Base-by-base conservation (phyloP, 345 rosid species). In the Ceriops zippeliana region DNA sequence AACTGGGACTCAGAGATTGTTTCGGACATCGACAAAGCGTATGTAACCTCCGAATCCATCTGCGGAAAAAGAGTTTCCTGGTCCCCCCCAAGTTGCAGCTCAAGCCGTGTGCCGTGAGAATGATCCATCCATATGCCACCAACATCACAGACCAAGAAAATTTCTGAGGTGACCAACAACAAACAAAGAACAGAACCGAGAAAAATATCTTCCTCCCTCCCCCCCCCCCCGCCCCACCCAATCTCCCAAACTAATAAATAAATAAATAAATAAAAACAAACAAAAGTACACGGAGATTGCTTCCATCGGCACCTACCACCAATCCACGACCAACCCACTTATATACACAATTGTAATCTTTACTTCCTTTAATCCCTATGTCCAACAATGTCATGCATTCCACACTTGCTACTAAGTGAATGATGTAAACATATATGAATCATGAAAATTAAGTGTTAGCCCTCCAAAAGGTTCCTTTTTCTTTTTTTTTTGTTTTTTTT, bases 231-330 rank as follows among this genome's bases (percentile, higher is more conserved):
- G n/a, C 24, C 24, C 24, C 24, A 24, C 24, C 24, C 24, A 0
- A 24, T 0, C 26, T 0, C 26, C 26, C 26, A 24, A 24, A 24
- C 0, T 24, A 24, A 22, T 0, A 22, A 22, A 24, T 24, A 24
- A 24, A 24, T 24, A 24, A 24, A 24, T 24, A 24, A 77, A 51
- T n/a, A 67, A 10, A 38, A 0, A 11, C 0, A 42, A 42, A 13
- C 0, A 42, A 42, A 60, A 59, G 52, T 24, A 58, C 58, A 20
- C 24, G 3, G 65, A 64, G 13, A 61, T 46, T 47, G 65, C 63
- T 58, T 70, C 72, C 72, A 58, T 47, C 72, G 13, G 68, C 72
- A 58, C 37, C 70, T 13, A 42, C 15, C 34, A 62, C 65, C 81
- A 10, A 59, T 27, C 52, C 64, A 61, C 7, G 30, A 62, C 9